Conservation (phyloP, 225 moss, liverwort and hornwort genomes). For the Thuidium tamariscinum region DNA sequence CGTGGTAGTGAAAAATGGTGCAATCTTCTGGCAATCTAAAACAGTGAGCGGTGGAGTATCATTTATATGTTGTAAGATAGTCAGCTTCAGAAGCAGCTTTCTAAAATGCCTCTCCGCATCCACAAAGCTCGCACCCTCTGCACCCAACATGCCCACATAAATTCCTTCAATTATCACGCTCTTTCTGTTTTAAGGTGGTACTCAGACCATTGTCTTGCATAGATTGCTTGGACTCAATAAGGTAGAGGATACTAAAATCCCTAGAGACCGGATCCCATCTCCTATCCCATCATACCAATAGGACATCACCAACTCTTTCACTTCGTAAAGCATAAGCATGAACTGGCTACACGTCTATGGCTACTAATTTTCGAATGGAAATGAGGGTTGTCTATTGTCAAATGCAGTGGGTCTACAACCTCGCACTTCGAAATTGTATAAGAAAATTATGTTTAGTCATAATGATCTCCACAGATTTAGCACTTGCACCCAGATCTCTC, state of each 20-base stretch:
- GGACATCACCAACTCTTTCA: background rate
- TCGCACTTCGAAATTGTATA: background rate
- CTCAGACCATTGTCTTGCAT: background rate
- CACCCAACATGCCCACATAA: background rate
- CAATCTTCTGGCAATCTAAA: conserved; percentile 35
- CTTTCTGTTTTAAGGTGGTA: background rate
- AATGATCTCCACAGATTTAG: background rate
- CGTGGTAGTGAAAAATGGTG: conserved; percentile 45
- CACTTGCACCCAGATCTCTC: background rate
- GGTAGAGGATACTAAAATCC: background rate
- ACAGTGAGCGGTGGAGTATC: conserved; percentile 28
- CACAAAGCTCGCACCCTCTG: conserved; percentile 31
- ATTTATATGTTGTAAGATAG: conserved; percentile 2
- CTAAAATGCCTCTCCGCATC: conserved; percentile 31
- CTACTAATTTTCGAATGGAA: background rate
- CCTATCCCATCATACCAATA: background rate
- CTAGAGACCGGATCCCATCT: background rate
- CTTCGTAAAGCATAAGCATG: background rate
- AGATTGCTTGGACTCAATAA: background rate
- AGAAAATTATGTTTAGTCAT: background rate
- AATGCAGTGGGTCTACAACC: background rate
- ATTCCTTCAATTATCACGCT: background rate
- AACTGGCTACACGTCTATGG: background rate
- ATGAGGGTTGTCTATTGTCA: background rate
- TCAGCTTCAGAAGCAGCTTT: conserved; percentile 20